Evolutionary conservation across 2,329 filamentous ascomycete genomes (phyloP), one percentile per base, ranked within the genome.

Genomic region (Pseudogymnoascus sp.): DNA sequence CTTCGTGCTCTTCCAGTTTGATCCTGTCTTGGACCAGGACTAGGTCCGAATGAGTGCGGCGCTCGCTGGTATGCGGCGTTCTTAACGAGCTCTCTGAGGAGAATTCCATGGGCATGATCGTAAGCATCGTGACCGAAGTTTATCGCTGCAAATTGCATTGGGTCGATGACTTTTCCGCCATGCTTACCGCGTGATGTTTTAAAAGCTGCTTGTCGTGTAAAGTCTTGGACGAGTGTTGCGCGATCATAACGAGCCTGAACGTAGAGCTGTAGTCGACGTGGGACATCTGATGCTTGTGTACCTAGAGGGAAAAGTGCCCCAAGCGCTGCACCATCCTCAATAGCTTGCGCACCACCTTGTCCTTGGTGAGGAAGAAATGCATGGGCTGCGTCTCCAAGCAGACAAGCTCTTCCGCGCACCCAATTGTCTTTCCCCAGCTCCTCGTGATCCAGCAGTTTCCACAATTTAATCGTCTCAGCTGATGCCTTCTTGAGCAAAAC

Each of bases 321-420:
- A 4, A 76, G 58, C 0, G 72, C 72, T 0, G 70, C 74, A 2
- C 73, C 74, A 63, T 77, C 74, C 63, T 77, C 75, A 15, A 76
- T 70, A 1, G 74, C 75, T 67, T 73, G 73, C 29, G 73, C 75
- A 4, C 85, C 85, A 3, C 86, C 86, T 70, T 89, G 86, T 59
- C 82, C 85, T 69, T 87, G 85, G 65, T 88, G 81, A 1, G 86
- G 85, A 79, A 87, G 82, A 80, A 86, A 86, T 1, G 86, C 85
- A 68, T 88, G 86, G 1, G 79, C 85, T 4, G 87, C 85, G 67
- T 89, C 86, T 5, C 87, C 87, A 12, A 89, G 71, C 0, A 89
- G 73, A 48, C 81, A 84, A 1, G 80, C 79, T 21, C 72, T 76
- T 12, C 72, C 74, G 65, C 40, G 40, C 12, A 45, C 40, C 40